Percentiles rank a stretch among this genome's conserved stretches.
Conservation (phyloP, 169 alveolate genomes). For the Eimeria acervulina region DNA sequence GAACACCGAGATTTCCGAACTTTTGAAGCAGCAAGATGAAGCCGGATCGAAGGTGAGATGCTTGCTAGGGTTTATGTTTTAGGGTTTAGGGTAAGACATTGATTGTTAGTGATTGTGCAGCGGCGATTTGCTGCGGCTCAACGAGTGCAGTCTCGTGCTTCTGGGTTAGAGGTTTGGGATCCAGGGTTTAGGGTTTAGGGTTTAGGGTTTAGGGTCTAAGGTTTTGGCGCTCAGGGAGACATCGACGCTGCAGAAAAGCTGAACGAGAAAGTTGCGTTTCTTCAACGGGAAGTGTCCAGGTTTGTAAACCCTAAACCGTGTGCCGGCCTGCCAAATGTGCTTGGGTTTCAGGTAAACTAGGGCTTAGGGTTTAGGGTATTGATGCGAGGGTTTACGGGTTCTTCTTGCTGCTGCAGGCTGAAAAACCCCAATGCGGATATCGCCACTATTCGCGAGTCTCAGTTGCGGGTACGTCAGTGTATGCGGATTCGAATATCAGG, state of each 20-base stretch:
- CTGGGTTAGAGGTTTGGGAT: constrained; percentile 23
- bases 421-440: constrained; percentile 81
- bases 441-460: constrained; percentile 77
- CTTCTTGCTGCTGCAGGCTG: constrained; percentile 31
- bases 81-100: not conserved
- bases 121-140: not conserved
- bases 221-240: constrained; percentile 84
- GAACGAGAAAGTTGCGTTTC: constrained; percentile 85
- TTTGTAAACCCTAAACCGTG: constrained; percentile 43
- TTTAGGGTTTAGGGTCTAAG: not conserved
- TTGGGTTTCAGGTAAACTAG: not conserved
- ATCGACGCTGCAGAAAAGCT: constrained; percentile 86
- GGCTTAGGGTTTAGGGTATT: not conserved
- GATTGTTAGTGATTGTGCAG: not conserved
- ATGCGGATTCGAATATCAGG: not conserved
- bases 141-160: not conserved
- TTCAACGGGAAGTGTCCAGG: constrained; percentile 84
- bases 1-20: constrained; percentile 85
- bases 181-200: constrained; percentile 15
- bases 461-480: constrained; percentile 62
- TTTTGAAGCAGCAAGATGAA: constrained; percentile 86
- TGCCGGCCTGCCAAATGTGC: not conserved
- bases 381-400: constrained; percentile 11
- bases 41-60: constrained; percentile 86
- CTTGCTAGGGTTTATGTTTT: constrained; percentile 25